Base-by-base conservation (phyloP, 1,284 basidiomycete species). In the Heterobasidion annosum region DNA sequence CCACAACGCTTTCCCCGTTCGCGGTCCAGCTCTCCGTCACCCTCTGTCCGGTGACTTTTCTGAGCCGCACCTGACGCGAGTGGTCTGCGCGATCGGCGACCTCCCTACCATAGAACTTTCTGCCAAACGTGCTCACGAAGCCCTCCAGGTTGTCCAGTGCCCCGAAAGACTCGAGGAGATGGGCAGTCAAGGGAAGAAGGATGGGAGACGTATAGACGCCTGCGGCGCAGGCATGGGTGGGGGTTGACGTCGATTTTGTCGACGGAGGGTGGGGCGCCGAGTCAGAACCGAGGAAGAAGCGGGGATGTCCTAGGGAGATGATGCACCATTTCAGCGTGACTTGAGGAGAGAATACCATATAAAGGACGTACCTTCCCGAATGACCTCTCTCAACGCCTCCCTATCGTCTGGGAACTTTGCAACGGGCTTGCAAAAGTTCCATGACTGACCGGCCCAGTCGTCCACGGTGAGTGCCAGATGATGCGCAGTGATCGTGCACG, bases 241-340 rank as follows among this genome's bases (percentile, higher is more conserved):
- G 85, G 2, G 83, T 77, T 55, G 85, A 82, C 7, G 81, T 85
- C 13, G 91, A 81, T 71, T 99, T 99, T 56, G 77, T 77, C n/a
- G 77, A 69, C 9, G 85, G 76, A 1, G 91, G 87, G 69, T 99
- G 97, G 32, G 97, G 97, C 1, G 97, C 97, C 34, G 91, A 95
- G 71, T 99, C 97, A 16, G 93, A 97, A 15, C 97, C 97, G 48
- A 99, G 78, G 82, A 99, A 99, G 74, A 99, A 99, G 56, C 92
- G 87, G 1, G 93, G 88, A 69, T 98, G 92, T 1, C 96, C 93
- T 87, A 51, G 9, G 32, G 33, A 57, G 8, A 45, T 49, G 54
- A 54, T 15, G 25, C 54, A 52, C 34, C 48, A 60, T 54, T 16
- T 53, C 34, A 18, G 53, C 12, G 42, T 25, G 47, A 44, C 42